Evolutionary conservation across 352 stramenopile genomes (phyloP), one percentile per base, ranked within the genome.

Genomic region (Vaucheria bursata): DNA sequence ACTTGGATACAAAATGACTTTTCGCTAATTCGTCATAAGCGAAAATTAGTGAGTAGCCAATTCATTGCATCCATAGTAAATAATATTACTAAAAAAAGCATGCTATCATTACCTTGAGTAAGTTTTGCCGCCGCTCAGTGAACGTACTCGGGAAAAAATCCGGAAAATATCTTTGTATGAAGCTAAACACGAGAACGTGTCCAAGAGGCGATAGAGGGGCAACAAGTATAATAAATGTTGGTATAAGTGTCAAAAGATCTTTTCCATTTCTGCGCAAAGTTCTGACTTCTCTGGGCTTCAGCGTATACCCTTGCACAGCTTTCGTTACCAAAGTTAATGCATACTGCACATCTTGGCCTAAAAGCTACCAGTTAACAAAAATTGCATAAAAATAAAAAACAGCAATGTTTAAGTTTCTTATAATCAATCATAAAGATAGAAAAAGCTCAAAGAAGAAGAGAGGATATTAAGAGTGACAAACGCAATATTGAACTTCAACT

Each of bases 131-230:
- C 67, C 88, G 82, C 79, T 94, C 89, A 4, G 89, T 92, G 75
- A 91, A 94, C 75, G 89, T 92, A 77, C 85, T 91, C n/a, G 90
- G 90, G 78, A 94, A 94, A 76, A 94, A 94, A 71, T 92, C 88
- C 32, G 90, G 90, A 75, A 92, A 94, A 72, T 93, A 90, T 53
- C 89, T 80, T 79, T 93, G 90, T 78, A 94, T 94, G 7, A 90
- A 89, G 68, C 86, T 87, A 82, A 94, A 94, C n/a, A 94, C 86
- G 18, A 94, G 81, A 33, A 94, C 89, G 78, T 94, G 90, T 8
- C 90, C 90, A 36, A 93, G 67, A 29, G 90, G 90, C 49, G 88
- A 87, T 39, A 94, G 80, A 33, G 90, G 90, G 72, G 93, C 89
- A 25, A 94, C 79, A 39, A 93, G 84, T 80, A 94, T 94, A 72